These are phyloP conservation scores for Coprinellus micaceus DNA, from an alignment of 768 basidiomycete species.

Conservation along the genomic window DNA sequence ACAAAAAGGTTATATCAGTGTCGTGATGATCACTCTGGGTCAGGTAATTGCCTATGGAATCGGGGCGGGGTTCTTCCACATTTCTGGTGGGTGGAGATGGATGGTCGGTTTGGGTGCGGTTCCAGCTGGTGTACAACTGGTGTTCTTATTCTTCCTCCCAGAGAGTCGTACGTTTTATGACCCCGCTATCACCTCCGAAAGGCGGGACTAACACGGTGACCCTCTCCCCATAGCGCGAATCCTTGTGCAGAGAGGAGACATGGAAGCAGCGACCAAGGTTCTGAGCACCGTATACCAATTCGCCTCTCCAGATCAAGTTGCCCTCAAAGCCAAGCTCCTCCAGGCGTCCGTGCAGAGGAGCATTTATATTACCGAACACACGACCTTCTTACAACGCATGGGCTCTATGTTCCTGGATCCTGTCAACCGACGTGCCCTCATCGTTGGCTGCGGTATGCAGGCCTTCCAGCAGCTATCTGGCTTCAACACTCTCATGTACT, in stretches of 20 bases:
- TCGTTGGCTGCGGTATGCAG: conserved; percentile 77
- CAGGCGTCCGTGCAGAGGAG: conserved; percentile 57
- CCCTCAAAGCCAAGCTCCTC: conserved; percentile 63
- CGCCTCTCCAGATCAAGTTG: conserved; percentile 61
- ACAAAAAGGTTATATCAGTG: conserved; percentile 26
- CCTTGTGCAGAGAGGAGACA: conserved; percentile 53
- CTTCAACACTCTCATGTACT: conserved; percentile 77
- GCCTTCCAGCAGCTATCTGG: conserved; percentile 82
- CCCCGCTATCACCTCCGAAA: not conserved
- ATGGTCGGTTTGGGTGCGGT: conserved; percentile 77
- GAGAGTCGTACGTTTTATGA: conserved; percentile 63
- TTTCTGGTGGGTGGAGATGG: conserved; percentile 71
- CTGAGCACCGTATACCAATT: conserved; percentile 67
- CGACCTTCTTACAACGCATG: conserved; percentile 55
- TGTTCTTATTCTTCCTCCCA: conserved; percentile 62
- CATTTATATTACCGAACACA: conserved; percentile 57
- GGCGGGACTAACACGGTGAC: not conserved
- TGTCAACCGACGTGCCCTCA: conserved; percentile 64
- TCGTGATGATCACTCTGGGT: conserved; percentile 76
- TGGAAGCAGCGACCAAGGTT: conserved; percentile 47
- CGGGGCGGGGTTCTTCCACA: conserved; percentile 60
- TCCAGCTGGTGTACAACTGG: conserved; percentile 62
- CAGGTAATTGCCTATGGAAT: conserved; percentile 79
- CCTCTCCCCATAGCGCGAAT: conserved; percentile 42
- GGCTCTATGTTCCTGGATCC: conserved; percentile 52